Conservation (phyloP, 805 yeast species). For the Barnettozyma vustinii region DNA sequence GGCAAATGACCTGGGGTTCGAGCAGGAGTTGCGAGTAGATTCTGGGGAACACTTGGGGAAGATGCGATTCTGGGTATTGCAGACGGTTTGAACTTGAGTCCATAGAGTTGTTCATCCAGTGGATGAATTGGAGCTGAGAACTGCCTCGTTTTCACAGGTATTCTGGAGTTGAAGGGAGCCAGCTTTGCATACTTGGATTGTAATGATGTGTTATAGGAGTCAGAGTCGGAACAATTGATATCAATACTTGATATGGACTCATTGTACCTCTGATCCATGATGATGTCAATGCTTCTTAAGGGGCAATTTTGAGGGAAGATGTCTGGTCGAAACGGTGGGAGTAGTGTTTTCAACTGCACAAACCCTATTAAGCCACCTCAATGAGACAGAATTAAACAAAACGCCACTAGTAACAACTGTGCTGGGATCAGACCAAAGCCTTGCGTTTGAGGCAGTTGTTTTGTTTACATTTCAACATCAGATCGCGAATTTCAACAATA, state of each 20-base stretch:
- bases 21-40: neutral
- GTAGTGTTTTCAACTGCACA: too few relatives aligned
- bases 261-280: neutral
- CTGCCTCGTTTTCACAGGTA: constrained; percentile 19
- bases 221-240: neutral
- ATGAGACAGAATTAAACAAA: neutral
- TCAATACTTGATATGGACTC: neutral
- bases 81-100: constrained; percentile 12
- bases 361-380: neutral
- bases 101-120: constrained; percentile 14
- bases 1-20: neutral
- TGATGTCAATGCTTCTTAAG: neutral
- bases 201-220: constrained; percentile 3
- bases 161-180: constrained; percentile 11
- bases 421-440: neutral
- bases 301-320: neutral
- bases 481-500: neutral
- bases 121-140: constrained; percentile 19
- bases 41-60: constrained; percentile 11
- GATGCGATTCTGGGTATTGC: constrained; percentile 21
- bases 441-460: neutral
- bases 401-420: neutral
- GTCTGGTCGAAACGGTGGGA: neutral
- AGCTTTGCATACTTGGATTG: constrained; percentile 13
- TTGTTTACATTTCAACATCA: neutral